phyloP scores from a whole-genome alignment of 148 eudicot species.

The Rheum nobile region DNA sequence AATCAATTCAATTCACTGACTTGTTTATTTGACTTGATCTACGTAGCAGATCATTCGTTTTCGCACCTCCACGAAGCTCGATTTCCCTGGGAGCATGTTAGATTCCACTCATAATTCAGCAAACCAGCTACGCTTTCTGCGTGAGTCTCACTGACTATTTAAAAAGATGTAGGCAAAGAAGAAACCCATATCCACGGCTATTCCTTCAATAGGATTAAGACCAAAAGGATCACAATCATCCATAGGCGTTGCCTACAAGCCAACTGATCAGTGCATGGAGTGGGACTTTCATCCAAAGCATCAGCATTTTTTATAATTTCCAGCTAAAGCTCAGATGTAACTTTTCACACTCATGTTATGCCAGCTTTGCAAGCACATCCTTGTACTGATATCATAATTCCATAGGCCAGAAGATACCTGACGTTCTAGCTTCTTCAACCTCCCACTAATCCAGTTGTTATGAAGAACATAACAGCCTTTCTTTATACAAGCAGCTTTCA shows the following conservation, averaged over 20 bases:
- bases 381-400: constrained; percentile 66
- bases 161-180: not conserved
- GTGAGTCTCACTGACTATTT: not conserved
- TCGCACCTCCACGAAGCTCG: not conserved
- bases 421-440: constrained; percentile 65
- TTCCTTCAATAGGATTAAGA: not conserved
- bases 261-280: not conserved
- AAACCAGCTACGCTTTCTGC: not conserved
- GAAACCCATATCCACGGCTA: not conserved
- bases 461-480: constrained; percentile 68
- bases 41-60: not conserved
- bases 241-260: not conserved
- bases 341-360: constrained; percentile 18
- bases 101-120: not conserved
- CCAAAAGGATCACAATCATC: not conserved
- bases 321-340: constrained; percentile 18
- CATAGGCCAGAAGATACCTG: constrained; percentile 72
- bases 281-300: not conserved
- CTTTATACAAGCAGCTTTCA: constrained; percentile 36
- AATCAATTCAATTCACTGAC: not conserved
- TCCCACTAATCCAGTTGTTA: constrained; percentile 88
- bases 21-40: not conserved
- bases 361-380: constrained; percentile 79
- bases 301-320: not conserved
- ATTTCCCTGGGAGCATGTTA: not conserved